Evolutionary conservation across 345 rosid species (phyloP).

Genomic region (Bretschneidera sinensis): DNA sequence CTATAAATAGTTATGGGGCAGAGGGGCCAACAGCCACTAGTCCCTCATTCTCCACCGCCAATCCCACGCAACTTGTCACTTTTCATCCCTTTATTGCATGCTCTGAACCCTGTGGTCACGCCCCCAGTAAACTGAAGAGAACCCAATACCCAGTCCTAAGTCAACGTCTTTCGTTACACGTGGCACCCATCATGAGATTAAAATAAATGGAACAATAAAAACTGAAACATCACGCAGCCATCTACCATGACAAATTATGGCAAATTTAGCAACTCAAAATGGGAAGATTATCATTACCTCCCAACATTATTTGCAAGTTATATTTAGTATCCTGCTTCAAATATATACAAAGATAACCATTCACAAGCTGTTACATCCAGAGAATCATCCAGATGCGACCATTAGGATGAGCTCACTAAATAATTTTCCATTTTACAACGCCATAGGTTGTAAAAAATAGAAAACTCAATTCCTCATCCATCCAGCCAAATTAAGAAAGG

Average conservation of each 20-base stretch:
- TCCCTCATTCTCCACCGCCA: conserved; percentile 32
- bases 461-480: neutral
- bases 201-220: too few species aligned
- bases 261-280: too few species aligned
- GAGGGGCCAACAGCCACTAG: conserved; percentile 28
- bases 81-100: conserved; percentile 20
- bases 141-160: neutral
- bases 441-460: neutral
- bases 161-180: neutral
- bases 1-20: conserved; percentile 27
- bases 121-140: neutral
- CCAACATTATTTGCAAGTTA: too few species aligned
- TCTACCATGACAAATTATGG: too few species aligned
- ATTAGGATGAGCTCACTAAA: too few species aligned
- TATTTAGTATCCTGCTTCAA: too few species aligned
- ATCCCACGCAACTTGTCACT: conserved; percentile 23
- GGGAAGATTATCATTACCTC: too few species aligned
- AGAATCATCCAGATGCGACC: too few species aligned
- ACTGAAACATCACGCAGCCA: too few species aligned
- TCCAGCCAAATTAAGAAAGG: neutral
- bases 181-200: neutral
- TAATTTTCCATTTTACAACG: too few species aligned
- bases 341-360: too few species aligned
- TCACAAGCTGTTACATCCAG: too few species aligned
- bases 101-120: conserved; percentile 11